Evolutionary conservation across 2,329 filamentous ascomycete genomes (phyloP).

Genomic region (Domatiomyces globalis): DNA sequence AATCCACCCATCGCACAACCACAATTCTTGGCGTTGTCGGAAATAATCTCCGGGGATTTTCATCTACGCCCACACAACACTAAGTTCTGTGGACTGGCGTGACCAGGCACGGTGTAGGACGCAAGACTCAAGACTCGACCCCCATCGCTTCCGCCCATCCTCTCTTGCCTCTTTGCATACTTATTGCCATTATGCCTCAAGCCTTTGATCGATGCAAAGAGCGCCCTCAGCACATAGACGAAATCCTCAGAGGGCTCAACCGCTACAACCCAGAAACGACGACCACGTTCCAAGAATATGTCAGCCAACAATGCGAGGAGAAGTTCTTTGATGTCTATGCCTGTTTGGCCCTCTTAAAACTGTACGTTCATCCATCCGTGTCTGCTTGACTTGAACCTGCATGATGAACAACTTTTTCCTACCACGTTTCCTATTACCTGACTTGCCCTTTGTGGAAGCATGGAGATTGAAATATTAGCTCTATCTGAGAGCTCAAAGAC

Average conservation of each 20-base stretch:
- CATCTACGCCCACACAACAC: neutral
- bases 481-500: conserved; percentile 47
- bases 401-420: conserved; percentile 58
- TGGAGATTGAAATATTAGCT: conserved; percentile 62
- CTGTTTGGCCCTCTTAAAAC: conserved; percentile 87
- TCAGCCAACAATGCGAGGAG: conserved; percentile 86
- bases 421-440: conserved; percentile 99
- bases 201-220: conserved; percentile 79
- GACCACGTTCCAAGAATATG: conserved; percentile 82
- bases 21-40: neutral
- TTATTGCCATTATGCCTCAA: conserved; percentile 15
- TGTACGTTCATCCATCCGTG: conserved; percentile 46
- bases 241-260: conserved; percentile 92
- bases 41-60: neutral
- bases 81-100: neutral
- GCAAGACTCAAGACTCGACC: neutral
- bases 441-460: conserved; percentile 39
- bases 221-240: conserved; percentile 79
- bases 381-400: conserved; percentile 4
- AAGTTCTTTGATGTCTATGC: conserved; percentile 92
- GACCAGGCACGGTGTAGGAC: neutral
- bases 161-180: neutral
- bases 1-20: no score
- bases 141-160: neutral
- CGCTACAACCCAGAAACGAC: conserved; percentile 98